These are phyloP conservation scores for Elongisporangium undulatum DNA, from an alignment of 352 stramenopile genomes.

Conservation along the genomic window DNA sequence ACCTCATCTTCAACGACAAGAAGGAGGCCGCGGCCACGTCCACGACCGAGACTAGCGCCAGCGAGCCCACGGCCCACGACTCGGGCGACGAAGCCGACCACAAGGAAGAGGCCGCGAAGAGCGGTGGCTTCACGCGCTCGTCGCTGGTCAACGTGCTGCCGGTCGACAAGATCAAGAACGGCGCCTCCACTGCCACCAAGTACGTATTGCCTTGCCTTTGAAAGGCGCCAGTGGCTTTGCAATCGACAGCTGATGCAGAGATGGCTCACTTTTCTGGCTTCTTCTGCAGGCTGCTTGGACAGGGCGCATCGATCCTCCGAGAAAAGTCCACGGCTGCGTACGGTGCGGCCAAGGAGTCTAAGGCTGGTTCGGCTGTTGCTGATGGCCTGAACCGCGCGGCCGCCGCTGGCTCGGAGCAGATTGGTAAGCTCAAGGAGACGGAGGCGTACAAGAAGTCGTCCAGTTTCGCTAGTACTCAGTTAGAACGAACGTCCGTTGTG, in stretches of 20 bases:
- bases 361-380: conserved; percentile 62
- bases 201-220: conserved; percentile 17
- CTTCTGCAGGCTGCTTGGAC: conserved; percentile 49
- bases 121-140: conserved; percentile 25
- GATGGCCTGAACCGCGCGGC: conserved; percentile 60
- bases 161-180: conserved; percentile 89
- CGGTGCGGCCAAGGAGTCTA: conserved; percentile 75
- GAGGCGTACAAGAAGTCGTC: conserved; percentile 85
- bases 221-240: neutral
- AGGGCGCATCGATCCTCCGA: conserved; percentile 61
- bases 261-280: conserved; percentile 3
- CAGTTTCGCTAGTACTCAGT: conserved; percentile 44
- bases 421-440: conserved; percentile 79
- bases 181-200: conserved; percentile 72
- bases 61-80: conserved; percentile 20
- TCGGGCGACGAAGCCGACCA: conserved; percentile 38
- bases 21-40: conserved; percentile 27
- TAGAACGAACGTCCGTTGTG: conserved; percentile 60
- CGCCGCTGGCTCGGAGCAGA: conserved; percentile 61
- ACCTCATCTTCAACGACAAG: conserved; percentile 81
- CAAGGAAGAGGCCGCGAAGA: conserved; percentile 39
- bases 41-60: conserved; percentile 15
- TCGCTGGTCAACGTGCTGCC: conserved; percentile 78
- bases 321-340: conserved; percentile 70
- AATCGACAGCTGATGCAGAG: neutral